These are phyloP conservation scores for Mariannaea elegans DNA, from an alignment of 2,329 filamentous ascomycete species.

Conservation along the genomic window DNA sequence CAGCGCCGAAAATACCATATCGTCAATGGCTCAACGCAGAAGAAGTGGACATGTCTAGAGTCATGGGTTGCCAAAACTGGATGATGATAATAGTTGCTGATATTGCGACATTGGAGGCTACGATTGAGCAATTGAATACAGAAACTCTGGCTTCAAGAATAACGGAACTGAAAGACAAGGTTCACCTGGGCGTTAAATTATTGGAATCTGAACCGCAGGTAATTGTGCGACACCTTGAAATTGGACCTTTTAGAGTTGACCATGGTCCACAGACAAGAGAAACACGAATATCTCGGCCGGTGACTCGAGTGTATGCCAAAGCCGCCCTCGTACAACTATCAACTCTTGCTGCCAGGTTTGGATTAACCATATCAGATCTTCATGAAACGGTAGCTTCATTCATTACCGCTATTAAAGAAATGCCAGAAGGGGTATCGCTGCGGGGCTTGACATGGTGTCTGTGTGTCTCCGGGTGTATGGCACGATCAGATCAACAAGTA, in stretches of 20 bases:
- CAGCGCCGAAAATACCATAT: constrained; percentile 14
- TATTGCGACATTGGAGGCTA: background rate
- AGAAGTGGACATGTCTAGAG: constrained; percentile 25
- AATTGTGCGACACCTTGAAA: no score
- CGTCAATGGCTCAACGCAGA: constrained; percentile 19
- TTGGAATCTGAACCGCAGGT: background rate
- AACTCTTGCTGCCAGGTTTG: background rate
- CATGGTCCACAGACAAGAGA: background rate
- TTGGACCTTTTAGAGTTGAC: no score
- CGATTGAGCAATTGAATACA: background rate
- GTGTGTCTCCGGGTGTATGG: constrained; percentile 27
- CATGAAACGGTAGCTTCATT: background rate
- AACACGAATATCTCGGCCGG: background rate
- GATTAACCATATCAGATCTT: background rate
- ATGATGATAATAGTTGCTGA: constrained; percentile 33
- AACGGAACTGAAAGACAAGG: background rate
- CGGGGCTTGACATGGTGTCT: constrained; percentile 29
- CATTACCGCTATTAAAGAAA: constrained; percentile 14
- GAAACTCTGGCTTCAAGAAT: background rate
- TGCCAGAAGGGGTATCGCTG: constrained; percentile 22
- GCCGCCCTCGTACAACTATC: constrained; percentile 28
- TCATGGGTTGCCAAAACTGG: constrained; percentile 35
- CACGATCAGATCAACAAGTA: constrained; percentile 16
- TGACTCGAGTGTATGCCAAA: constrained; percentile 24
- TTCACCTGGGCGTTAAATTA: background rate